Conservation (phyloP, 495 filamentous ascomycete species). For the Cladorrhinum samala region DNA sequence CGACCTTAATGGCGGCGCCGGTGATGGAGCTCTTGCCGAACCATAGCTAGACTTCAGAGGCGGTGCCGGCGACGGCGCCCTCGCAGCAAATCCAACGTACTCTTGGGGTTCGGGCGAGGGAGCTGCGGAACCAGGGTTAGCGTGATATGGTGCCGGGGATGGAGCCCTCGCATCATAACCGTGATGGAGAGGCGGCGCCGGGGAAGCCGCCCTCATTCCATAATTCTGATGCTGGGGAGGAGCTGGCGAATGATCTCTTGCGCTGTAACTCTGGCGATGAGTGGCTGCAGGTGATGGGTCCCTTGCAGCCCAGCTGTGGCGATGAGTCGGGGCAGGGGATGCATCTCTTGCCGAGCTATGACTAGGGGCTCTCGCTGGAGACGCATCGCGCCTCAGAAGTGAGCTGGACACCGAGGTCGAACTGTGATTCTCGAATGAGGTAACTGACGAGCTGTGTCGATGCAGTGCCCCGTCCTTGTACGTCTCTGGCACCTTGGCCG, state of each 20-base stretch:
- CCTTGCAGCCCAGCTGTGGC: background rate
- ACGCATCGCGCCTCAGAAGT: background rate
- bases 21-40: conserved; percentile 17
- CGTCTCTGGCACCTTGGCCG: conserved; percentile 46
- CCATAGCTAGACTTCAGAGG: conserved; percentile 7
- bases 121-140: conserved; percentile 3
- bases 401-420: background rate
- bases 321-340: conserved; percentile 1
- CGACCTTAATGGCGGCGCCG: conserved; percentile 14
- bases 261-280: background rate
- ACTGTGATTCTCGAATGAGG: conserved; percentile 15
- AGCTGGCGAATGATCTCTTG: conserved; percentile 6
- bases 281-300: background rate
- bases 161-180: conserved; percentile 44
- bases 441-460: conserved; percentile 7
- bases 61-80: conserved; percentile 28
- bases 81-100: background rate
- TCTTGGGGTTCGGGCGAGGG: conserved; percentile 6
- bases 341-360: conserved; percentile 6
- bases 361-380: conserved; percentile 7
- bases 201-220: conserved; percentile 27
- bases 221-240: conserved; percentile 25
- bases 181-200: conserved; percentile 42
- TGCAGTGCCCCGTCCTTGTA: conserved; percentile 27
- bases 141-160: conserved; percentile 50